phyloP scores from a whole-genome alignment of 2,329 filamentous ascomycete genomes.

The Tolypocladium pustulatum region DNA sequence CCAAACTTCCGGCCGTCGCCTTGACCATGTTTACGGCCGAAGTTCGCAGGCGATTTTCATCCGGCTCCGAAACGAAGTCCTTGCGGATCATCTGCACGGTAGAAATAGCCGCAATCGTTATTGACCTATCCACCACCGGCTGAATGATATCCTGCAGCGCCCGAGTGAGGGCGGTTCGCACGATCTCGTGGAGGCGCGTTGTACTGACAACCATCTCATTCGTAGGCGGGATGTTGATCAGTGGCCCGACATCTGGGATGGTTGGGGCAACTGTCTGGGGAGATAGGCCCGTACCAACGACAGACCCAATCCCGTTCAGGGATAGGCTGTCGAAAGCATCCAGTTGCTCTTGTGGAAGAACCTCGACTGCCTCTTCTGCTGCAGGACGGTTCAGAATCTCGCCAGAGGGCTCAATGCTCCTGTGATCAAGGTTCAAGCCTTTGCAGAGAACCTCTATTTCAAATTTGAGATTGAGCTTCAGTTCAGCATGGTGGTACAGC shows the following conservation, averaged over 20 bases:
- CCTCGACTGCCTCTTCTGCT: constrained; percentile 50
- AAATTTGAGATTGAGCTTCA: constrained; percentile 96
- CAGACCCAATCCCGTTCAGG: constrained; percentile 61
- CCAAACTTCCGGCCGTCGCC: constrained; percentile 84
- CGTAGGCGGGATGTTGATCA: constrained; percentile 70
- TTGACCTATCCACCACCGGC: constrained; percentile 91
- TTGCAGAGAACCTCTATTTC: constrained; percentile 98
- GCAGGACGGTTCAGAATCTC: constrained; percentile 70
- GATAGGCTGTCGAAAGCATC: constrained; percentile 79
- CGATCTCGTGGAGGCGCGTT: constrained; percentile 61
- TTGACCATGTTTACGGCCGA: constrained; percentile 92
- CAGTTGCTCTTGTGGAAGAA: constrained; percentile 54
- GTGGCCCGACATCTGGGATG: constrained; percentile 72
- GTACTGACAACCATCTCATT: constrained; percentile 71
- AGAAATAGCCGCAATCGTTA: constrained; percentile 95
- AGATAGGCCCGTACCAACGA: constrained; percentile 62
- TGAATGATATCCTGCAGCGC: constrained; percentile 95
- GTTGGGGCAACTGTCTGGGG: constrained; percentile 67
- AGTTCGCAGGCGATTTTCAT: constrained; percentile 75
- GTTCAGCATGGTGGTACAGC: constrained; percentile 81
- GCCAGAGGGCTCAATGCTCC: constrained; percentile 76
- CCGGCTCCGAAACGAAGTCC: constrained; percentile 87
- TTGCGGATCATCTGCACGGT: constrained; percentile 93
- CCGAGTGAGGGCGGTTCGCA: constrained; percentile 74
- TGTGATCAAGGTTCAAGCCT: constrained; percentile 83